Conservation (phyloP, 805 yeast species). For the Tetrapisispora pingtungensis region DNA sequence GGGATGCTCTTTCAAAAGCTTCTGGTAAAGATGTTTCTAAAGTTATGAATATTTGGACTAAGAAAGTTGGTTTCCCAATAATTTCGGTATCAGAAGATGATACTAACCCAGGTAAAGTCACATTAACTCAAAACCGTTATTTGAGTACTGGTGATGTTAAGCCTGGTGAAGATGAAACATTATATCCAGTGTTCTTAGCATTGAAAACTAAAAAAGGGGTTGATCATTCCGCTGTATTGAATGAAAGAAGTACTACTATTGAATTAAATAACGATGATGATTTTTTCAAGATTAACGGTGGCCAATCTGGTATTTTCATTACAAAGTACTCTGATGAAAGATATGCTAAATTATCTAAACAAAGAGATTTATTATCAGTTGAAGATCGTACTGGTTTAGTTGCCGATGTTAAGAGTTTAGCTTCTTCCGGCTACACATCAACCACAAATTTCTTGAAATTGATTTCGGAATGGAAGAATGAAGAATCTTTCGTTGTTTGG, state of each 20-base stretch:
- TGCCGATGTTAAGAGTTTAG: constrained; percentile 67
- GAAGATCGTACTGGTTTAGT: constrained; percentile 74
- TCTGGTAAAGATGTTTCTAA: constrained; percentile 62
- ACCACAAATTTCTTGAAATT: constrained; percentile 52
- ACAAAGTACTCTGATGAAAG: constrained; percentile 61
- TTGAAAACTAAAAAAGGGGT: constrained; percentile 48
- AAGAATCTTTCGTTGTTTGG: constrained; percentile 60
- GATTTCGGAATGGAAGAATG: constrained; percentile 50
- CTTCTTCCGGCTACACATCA: constrained; percentile 59
- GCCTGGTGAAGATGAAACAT: constrained; percentile 58
- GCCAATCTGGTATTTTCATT: constrained; percentile 67
- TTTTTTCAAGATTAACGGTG: constrained; percentile 62
- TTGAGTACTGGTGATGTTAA: constrained; percentile 69
- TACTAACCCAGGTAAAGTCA: constrained; percentile 30
- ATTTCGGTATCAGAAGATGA: constrained; percentile 52
- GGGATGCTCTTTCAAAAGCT: constrained; percentile 62
- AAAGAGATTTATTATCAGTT: constrained; percentile 49
- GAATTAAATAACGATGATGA: constrained; percentile 33
- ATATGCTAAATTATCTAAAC: constrained; percentile 56
- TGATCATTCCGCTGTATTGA: constrained; percentile 49
- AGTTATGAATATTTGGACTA: constrained; percentile 76
- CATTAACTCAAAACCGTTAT: constrained; percentile 62
- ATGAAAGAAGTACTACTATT: constrained; percentile 38
- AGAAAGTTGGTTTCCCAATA: constrained; percentile 69
- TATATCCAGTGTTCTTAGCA: constrained; percentile 66